Evolutionary conservation across 257 asterid species (phyloP).

Genomic region (Scutellaria baicalensis): DNA sequence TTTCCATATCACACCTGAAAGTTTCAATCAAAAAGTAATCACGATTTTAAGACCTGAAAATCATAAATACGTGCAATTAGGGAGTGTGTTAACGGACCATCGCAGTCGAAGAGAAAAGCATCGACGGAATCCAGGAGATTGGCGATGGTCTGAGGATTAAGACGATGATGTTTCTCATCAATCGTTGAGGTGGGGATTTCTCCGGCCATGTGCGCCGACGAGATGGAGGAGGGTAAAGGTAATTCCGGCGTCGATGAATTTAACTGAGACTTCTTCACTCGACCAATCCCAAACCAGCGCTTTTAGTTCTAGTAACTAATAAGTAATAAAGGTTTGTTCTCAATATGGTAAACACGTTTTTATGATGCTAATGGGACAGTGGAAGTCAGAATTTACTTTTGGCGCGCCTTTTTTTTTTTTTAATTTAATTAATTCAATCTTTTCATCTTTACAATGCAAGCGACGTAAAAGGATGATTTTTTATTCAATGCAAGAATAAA

Average conservation of each 20-base stretch:
- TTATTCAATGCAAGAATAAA: too few relatives aligned
- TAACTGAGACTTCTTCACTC: not conserved
- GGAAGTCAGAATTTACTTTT: too few relatives aligned
- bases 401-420: too few relatives aligned
- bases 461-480: too few relatives aligned
- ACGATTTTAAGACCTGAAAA: not conserved
- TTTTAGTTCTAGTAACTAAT: too few relatives aligned
- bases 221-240: not conserved
- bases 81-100: slow-evolving; percentile 37
- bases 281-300: not conserved
- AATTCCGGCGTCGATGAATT: not conserved
- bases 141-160: slow-evolving; percentile 32
- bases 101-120: slow-evolving; percentile 92
- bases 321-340: too few relatives aligned
- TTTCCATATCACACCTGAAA: slow-evolving; percentile 89
- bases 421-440: too few relatives aligned
- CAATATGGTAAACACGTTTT: too few relatives aligned
- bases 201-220: slow-evolving; percentile 34
- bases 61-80: not conserved
- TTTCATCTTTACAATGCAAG: too few relatives aligned
- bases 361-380: too few relatives aligned
- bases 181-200: not conserved
- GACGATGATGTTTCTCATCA: slow-evolving; percentile 23
- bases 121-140: slow-evolving; percentile 66
- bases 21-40: not conserved